Percentiles rank a stretch among this genome's conserved stretches.
phyloP scores from a whole-genome alignment of 257 asterid genomes.

The Solanum sparsipilum region DNA sequence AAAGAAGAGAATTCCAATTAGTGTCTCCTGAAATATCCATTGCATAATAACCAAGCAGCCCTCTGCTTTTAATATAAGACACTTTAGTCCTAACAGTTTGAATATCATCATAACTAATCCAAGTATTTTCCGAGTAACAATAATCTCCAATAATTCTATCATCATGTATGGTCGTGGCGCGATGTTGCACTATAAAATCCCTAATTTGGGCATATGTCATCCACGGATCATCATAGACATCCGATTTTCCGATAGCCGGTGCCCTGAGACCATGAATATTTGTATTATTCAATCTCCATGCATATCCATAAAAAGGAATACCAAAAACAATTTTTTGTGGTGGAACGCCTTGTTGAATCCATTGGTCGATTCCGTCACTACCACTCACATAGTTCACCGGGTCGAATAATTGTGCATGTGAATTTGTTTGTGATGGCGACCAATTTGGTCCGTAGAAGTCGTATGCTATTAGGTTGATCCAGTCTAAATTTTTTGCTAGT shows the following conservation, averaged over 20 bases:
- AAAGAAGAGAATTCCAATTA: conserved; percentile 6
- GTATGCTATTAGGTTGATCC: neutral
- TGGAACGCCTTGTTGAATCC: neutral
- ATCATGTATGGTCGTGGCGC: conserved; percentile 1
- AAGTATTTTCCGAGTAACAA: conserved; percentile 29
- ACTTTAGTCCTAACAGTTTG: conserved; percentile 23
- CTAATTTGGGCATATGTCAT: neutral
- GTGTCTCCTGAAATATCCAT: neutral
- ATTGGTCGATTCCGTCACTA: neutral
- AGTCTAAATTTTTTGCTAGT: neutral
- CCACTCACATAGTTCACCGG: neutral
- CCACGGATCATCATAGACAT: neutral
- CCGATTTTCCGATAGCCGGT: neutral
- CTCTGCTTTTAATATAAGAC: conserved; percentile 24
- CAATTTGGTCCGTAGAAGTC: neutral
- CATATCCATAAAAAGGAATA: neutral
- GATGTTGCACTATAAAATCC: conserved; percentile 1
- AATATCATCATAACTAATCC: conserved; percentile 41
- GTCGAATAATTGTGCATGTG: neutral
- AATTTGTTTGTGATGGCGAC: neutral
- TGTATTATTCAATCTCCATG: neutral
- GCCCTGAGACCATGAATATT: neutral
- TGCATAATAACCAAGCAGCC: conserved; percentile 25
- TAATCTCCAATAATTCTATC: conserved; percentile 23
- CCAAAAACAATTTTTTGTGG: neutral